phyloP scores from a whole-genome alignment of 2,329 filamentous ascomycete species.

The Ceratocystis huliohia region DNA sequence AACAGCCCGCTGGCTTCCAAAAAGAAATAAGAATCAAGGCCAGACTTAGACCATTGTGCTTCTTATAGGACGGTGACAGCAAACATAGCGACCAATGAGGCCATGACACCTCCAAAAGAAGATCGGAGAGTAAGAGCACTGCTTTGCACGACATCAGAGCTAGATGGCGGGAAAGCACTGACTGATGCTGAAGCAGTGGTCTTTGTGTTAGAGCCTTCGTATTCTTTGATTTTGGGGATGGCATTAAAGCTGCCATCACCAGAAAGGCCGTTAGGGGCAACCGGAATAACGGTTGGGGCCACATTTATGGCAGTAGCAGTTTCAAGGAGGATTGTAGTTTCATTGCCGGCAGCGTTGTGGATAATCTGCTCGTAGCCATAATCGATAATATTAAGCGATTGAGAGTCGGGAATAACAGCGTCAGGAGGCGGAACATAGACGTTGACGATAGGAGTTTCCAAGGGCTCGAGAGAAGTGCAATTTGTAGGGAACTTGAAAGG shows the following conservation, averaged over 20 bases:
- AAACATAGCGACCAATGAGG: neutral
- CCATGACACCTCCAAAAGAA: neutral
- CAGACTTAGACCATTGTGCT: neutral
- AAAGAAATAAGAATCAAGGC: neutral
- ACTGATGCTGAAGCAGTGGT: neutral
- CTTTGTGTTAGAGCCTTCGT: neutral
- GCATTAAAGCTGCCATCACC: neutral
- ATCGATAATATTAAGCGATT: conserved; percentile 5
- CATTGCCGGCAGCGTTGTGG: conserved; percentile 3
- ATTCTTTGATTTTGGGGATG: conserved; percentile 4
- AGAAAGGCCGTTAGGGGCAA: neutral
- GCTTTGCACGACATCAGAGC: neutral
- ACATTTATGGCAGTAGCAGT: conserved; percentile 4
- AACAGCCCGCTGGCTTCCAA: neutral
- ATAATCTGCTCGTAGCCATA: conserved; percentile 5
- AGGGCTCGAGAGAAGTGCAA: conserved; percentile 5
- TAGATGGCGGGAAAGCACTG: neutral
- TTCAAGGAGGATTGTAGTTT: conserved; percentile 3
- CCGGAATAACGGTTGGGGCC: neutral
- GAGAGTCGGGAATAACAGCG: conserved; percentile 7
- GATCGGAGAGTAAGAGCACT: conserved; percentile 1
- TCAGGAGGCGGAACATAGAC: conserved; percentile 13
- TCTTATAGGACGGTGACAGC: neutral
- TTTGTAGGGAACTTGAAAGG: conserved; percentile 17
- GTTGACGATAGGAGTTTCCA: conserved; percentile 17